Conservation (phyloP, 2,329 filamentous ascomycete species). For the Colletotrichum siamense region DNA sequence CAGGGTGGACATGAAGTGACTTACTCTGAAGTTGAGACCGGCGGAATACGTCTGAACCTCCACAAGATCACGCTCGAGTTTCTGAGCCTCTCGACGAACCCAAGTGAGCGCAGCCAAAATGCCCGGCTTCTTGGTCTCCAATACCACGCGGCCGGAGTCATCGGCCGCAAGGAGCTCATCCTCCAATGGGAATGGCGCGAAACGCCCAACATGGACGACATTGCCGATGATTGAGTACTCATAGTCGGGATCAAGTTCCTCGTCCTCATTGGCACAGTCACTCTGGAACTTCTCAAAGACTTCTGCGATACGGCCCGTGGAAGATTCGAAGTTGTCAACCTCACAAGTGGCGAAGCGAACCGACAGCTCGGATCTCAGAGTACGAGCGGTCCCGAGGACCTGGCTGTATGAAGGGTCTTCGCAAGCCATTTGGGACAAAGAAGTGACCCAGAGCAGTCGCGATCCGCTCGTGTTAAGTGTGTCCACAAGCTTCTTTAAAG, state of each 20-base stretch:
- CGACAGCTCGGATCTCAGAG: slow-evolving; percentile 30
- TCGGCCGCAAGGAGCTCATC: slow-evolving; percentile 23
- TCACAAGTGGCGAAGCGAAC: slow-evolving; percentile 34
- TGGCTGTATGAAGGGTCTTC: slow-evolving; percentile 29
- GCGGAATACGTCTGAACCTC: slow-evolving; percentile 18
- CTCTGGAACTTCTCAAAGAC: not conserved
- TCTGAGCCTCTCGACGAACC: not conserved
- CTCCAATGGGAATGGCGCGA: slow-evolving; percentile 28
- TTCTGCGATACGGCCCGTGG: not conserved
- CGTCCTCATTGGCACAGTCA: not conserved
- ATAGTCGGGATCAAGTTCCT: slow-evolving; percentile 28
- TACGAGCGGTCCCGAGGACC: slow-evolving; percentile 30
- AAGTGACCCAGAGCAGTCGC: slow-evolving; percentile 36
- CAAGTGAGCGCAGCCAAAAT: not conserved
- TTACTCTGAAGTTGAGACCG: slow-evolving; percentile 19
- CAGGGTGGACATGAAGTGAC: not conserved
- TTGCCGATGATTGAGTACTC: slow-evolving; percentile 34
- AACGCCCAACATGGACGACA: slow-evolving; percentile 28
- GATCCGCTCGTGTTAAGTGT: not conserved
- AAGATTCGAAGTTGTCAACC: slow-evolving; percentile 22
- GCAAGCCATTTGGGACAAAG: slow-evolving; percentile 27
- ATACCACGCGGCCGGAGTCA: not conserved
- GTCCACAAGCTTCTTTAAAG: slow-evolving; percentile 19
- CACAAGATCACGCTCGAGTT: slow-evolving; percentile 2
- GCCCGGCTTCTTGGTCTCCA: not conserved